Base-by-base conservation (phyloP, 2,329 filamentous ascomycete genomes). In the Didymella segeticola region DNA sequence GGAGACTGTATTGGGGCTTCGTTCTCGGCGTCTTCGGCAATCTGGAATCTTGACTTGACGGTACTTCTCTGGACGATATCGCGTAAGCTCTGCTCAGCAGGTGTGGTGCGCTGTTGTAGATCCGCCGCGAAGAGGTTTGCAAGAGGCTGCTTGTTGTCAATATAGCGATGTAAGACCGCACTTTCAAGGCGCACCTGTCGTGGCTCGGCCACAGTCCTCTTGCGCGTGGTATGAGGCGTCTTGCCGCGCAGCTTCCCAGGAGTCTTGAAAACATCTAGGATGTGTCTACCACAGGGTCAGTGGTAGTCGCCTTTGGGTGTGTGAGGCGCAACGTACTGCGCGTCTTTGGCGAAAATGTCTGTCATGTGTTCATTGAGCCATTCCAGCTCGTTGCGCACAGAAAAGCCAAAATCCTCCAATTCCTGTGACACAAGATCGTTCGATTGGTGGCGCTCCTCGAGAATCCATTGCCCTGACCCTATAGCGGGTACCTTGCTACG, bases 331-430 rank as follows among this genome's bases (percentile, higher is more conserved):
- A 83, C 89, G 69, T 85, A 97, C 95, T 92, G 85, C 77, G 93
- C 86, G 70, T 92, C 89, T 66, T 89, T 87, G 67, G 87, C 89
- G 73, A 98, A 96, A 69, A 99, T 91, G 60, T 96, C 91, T 43
- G 86, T 86, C 93, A 99, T 97, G 75, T 99, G 95, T 78, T 98
- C 95, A 70, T 99, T 98, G 66, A 99, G 81, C 95, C 95, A 99
- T 73, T 98, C 93, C 69, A 98, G 80, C 75, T 99, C 95, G 77
- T 98, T 96, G 53, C 90, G 86, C 58, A 91, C 93, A 25, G 92
- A 91, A 77, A 90, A 98, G 36, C 90, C 86, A 70, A 98, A 96
- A 77, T 99, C 96, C 63, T 98, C 93, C 48, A 90, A 84, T 75
- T 98, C 95, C 50, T 91, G 85, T 39, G 89, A 83, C 14, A 89